Conservation (phyloP, 768 basidiomycete genomes). For the Porphyrellus cyaneotinctus region DNA sequence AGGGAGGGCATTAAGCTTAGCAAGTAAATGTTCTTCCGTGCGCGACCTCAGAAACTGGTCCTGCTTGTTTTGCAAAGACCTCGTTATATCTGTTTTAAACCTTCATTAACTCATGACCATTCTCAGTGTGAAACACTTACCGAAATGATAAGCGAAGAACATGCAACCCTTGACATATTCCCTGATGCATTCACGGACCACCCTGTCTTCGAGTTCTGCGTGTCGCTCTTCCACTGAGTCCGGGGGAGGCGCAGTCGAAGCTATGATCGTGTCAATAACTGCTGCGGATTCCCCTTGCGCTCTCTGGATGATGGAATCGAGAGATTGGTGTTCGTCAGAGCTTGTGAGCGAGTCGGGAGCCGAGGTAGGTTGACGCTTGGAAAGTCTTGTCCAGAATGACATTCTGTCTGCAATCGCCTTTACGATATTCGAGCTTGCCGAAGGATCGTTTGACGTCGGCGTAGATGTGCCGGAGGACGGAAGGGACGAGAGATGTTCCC, state of each 20-base stretch:
- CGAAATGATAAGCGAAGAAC: conserved; percentile 87
- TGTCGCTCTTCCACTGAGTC: conserved; percentile 60
- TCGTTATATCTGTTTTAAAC: conserved; percentile 63
- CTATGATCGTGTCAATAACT: conserved; percentile 54
- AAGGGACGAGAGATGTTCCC: conserved; percentile 14
- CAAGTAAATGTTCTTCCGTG: conserved; percentile 55
- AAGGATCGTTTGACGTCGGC: conserved; percentile 44
- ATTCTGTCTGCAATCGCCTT: conserved; percentile 61
- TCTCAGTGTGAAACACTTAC: conserved; percentile 36
- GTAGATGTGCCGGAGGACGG: conserved; percentile 52
- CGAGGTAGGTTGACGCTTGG: conserved; percentile 40
- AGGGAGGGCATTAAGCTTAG: conserved; percentile 52
- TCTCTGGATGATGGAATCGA: conserved; percentile 42
- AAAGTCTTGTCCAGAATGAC: conserved; percentile 70
- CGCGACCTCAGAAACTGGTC: conserved; percentile 56
- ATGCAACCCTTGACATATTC: conserved; percentile 83
- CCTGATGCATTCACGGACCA: conserved; percentile 71
- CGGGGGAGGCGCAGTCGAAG: conserved; percentile 60
- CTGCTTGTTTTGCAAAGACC: conserved; percentile 77
- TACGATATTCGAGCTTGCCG: conserved; percentile 48
- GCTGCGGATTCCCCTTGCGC: conserved; percentile 46
- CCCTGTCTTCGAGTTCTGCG: conserved; percentile 76
- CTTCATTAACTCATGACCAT: not conserved
- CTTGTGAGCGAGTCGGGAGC: conserved; percentile 9
- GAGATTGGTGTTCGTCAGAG: conserved; percentile 20